Evolutionary conservation across 2,329 filamentous ascomycete species (phyloP).

Genomic region (Ophiosphaerella korrae): DNA sequence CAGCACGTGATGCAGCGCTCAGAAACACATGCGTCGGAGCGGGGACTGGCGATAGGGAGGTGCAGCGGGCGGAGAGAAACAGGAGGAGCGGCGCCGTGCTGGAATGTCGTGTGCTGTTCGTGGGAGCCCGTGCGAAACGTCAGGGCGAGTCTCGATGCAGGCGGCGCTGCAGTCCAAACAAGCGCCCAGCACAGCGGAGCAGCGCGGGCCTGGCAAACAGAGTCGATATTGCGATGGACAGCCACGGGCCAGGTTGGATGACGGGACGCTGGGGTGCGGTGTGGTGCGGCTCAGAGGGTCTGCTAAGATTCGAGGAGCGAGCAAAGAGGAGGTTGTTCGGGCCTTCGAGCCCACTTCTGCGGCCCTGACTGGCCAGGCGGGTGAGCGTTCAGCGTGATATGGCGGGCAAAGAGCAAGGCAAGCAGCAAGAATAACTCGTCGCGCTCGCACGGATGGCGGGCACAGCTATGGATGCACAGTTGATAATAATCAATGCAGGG

Average conservation of each 20-base stretch:
- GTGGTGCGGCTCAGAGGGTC: constrained; percentile 25
- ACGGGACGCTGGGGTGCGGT: constrained; percentile 16
- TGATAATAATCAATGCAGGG: neutral
- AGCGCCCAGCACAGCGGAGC: constrained; percentile 18
- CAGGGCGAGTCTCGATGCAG: constrained; percentile 24
- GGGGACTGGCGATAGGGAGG: constrained; percentile 13
- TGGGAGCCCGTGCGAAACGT: constrained; percentile 38
- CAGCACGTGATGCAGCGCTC: constrained; percentile 22
- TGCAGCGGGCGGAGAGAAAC: constrained; percentile 10
- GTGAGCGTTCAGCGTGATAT: constrained; percentile 30
- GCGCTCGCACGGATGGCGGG: no score
- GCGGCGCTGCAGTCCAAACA: constrained; percentile 17
- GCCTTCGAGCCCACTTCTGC: constrained; percentile 30
- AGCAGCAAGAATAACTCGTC: neutral
- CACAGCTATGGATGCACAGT: no score
- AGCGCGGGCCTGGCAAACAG: constrained; percentile 7
- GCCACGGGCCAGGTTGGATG: constrained; percentile 18
- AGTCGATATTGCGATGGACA: constrained; percentile 14
- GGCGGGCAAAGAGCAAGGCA: constrained; percentile 1
- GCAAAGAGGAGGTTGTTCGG: constrained; percentile 25
- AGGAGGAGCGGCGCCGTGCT: constrained; percentile 19
- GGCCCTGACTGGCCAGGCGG: constrained; percentile 32
- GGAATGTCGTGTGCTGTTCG: constrained; percentile 44
- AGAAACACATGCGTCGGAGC: constrained; percentile 36
- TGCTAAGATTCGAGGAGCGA: constrained; percentile 28